These are phyloP conservation scores for Zasmidium cellare DNA, from an alignment of 2,329 filamentous ascomycete species.

Conservation along the genomic window DNA sequence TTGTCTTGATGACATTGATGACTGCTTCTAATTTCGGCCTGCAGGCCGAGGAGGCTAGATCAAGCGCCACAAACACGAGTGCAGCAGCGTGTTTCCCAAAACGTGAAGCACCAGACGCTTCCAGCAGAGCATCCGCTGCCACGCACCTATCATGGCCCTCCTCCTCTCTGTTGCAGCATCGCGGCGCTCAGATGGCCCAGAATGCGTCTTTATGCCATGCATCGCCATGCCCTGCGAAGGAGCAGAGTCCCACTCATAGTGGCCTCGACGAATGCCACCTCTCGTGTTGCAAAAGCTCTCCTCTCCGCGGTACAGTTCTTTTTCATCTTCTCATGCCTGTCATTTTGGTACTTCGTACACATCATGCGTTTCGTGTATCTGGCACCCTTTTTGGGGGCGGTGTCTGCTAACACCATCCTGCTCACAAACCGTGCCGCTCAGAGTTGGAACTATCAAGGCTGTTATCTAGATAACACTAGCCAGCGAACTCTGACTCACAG, in stretches of 20 bases:
- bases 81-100: background rate
- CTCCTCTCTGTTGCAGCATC: background rate
- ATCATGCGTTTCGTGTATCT: background rate
- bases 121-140: background rate
- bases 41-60: background rate
- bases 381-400: background rate
- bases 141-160: background rate
- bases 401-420: background rate
- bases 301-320: background rate
- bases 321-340: background rate
- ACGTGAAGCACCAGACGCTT: background rate
- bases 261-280: background rate
- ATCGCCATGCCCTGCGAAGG: background rate
- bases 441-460: constrained; percentile 13
- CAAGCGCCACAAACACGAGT: background rate
- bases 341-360: background rate
- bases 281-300: background rate
- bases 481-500: constrained; percentile 7
- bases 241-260: background rate
- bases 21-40: no score
- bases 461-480: constrained; percentile 10
- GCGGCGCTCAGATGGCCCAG: background rate
- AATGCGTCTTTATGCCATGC: background rate
- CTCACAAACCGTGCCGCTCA: background rate
- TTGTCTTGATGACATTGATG: no score